Percentiles rank a stretch among this genome's conserved stretches.
Evolutionary conservation across 1,139 yeast species (phyloP).

Genomic region (Suhomyces yuchorum): DNA sequence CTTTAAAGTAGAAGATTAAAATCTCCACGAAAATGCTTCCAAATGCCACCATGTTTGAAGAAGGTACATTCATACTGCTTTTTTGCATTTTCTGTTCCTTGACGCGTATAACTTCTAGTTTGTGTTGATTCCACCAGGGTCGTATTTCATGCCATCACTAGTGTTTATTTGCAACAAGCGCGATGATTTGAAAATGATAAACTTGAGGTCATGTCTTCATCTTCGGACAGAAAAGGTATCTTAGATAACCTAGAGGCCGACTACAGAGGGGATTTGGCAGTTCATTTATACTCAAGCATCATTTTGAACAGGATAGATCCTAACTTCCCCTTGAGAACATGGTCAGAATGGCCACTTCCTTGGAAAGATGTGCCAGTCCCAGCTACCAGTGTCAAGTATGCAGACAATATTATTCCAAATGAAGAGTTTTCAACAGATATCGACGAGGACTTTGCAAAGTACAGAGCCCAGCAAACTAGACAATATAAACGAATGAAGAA

Average conservation of each 20-base stretch:
- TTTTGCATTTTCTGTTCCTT: too few species aligned
- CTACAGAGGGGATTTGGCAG: slow-evolving; percentile 48
- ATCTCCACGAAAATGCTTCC: too few species aligned
- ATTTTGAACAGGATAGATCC: slow-evolving; percentile 44
- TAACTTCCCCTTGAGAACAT: slow-evolving; percentile 35
- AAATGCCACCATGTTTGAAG: too few species aligned
- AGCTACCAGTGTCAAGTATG: slow-evolving; percentile 21
- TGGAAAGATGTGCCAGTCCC: slow-evolving; percentile 41
- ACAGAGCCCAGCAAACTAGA: slow-evolving; percentile 1
- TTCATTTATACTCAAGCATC: slow-evolving; percentile 53
- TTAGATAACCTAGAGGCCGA: slow-evolving; percentile 44
- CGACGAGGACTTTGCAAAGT: slow-evolving; percentile 14
- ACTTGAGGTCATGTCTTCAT: slow-evolving; percentile 7
- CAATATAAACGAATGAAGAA: background rate
- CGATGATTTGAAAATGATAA: slow-evolving; percentile 3
- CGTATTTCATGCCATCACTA: too few species aligned
- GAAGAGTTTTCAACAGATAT: slow-evolving; percentile 23
- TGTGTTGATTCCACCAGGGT: too few species aligned
- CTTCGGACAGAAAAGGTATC: slow-evolving; percentile 30
- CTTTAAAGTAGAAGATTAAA: too few species aligned
- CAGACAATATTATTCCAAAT: slow-evolving; percentile 23
- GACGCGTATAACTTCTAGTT: too few species aligned
- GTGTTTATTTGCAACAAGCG: slow-evolving; percentile 6
- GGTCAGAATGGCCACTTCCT: slow-evolving; percentile 53
- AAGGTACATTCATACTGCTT: too few species aligned